A percentile compares a stretch with the other conserved stretches of the same genome.
Evolutionary conservation across 768 basidiomycete genomes (phyloP).

Genomic region (Porphyrellus cyaneotinctus): DNA sequence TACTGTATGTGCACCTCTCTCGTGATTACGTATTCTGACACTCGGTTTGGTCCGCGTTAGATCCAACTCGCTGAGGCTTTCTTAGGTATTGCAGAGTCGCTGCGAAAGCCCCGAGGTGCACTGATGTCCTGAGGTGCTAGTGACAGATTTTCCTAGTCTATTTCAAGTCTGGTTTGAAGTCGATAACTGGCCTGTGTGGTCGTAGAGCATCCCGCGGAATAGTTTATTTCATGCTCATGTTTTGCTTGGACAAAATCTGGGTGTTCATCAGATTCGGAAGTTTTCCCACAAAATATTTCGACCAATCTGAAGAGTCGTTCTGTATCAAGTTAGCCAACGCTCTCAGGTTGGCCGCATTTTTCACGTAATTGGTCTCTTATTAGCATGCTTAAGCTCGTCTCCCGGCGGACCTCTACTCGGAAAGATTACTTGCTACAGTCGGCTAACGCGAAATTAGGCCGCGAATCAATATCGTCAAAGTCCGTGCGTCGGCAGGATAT

Average conservation of each 20-base stretch:
- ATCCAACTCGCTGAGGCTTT: conserved; percentile 55
- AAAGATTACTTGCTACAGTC: conserved; percentile 45
- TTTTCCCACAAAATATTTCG: too few relatives aligned
- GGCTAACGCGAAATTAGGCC: conserved; percentile 36
- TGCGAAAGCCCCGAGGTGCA: conserved; percentile 52
- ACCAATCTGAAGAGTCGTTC: too few relatives aligned
- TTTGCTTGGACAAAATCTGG: too few relatives aligned
- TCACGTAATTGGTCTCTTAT: conserved; percentile 12
- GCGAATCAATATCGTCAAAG: conserved; percentile 61
- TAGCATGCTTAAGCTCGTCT: conserved; percentile 67
- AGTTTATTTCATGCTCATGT: too few relatives aligned
- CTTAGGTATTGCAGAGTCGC: conserved; percentile 52
- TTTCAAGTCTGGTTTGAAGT: too few relatives aligned
- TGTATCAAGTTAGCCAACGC: too few relatives aligned
- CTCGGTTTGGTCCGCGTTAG: conserved; percentile 26
- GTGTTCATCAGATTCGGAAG: too few relatives aligned
- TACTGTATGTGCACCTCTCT: conserved; percentile 32
- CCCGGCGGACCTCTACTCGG: conserved; percentile 66
- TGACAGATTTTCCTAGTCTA: too few relatives aligned
- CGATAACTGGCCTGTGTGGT: too few relatives aligned
- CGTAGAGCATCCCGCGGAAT: too few relatives aligned
- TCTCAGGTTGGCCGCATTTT: conserved; percentile 18
- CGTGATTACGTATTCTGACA: too few relatives aligned
- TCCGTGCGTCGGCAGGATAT: conserved; percentile 73
- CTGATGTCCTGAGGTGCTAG: conserved; percentile 32